Conservation (phyloP, 2,329 filamentous ascomycete species). For the Xylaria sp. region DNA sequence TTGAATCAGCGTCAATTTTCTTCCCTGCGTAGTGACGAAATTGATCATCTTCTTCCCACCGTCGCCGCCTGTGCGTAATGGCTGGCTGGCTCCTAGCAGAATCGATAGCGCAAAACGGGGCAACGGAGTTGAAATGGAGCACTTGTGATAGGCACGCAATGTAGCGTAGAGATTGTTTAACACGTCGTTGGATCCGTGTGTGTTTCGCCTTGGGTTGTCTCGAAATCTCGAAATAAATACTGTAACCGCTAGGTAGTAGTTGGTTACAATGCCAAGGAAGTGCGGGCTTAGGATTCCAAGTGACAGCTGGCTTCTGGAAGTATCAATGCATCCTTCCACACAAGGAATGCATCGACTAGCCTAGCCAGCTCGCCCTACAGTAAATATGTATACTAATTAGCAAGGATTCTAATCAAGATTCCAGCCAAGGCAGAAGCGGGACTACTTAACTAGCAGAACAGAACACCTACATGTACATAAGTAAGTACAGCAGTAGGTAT, state of each 20-base stretch:
- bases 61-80: background rate
- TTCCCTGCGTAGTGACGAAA: conserved; percentile 25
- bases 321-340: background rate
- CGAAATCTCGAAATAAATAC: background rate
- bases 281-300: background rate
- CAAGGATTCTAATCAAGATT: conserved; percentile 1
- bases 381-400: background rate
- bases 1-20: conserved; percentile 17
- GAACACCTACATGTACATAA: background rate
- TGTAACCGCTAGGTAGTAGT: no score
- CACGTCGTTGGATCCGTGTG: background rate
- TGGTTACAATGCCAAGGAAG: background rate
- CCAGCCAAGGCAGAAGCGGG: background rate
- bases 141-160: background rate
- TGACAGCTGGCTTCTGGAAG: conserved; percentile 14
- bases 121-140: background rate
- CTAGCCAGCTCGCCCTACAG: background rate
- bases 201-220: background rate
- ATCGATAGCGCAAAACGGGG: background rate
- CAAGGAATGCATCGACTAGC: background rate
- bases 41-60: conserved; percentile 24
- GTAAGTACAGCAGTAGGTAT: no score
- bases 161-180: background rate
- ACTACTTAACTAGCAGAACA: background rate
- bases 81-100: background rate